Evolutionary conservation across 768 basidiomycete species (phyloP).

Genomic region (Pleurotus tuoliensis): DNA sequence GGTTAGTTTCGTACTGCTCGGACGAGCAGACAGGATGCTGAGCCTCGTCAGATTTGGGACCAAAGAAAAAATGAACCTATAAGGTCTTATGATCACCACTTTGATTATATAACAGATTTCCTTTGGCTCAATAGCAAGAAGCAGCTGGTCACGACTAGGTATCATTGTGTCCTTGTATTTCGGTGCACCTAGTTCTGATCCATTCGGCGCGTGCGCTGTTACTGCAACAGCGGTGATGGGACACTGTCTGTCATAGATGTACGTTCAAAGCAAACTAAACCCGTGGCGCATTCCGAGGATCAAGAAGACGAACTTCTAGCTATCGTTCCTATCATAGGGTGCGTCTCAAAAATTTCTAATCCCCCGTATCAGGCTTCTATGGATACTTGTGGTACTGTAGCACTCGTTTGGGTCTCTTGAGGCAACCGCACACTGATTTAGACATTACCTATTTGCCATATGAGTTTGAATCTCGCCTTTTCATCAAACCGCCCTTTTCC

Average conservation of each 20-base stretch:
- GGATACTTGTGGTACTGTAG: neutral
- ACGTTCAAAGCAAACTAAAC: slow-evolving; percentile 73
- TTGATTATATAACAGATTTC: slow-evolving; percentile 93
- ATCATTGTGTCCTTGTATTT: neutral
- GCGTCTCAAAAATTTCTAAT: slow-evolving; percentile 15
- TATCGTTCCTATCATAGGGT: slow-evolving; percentile 82
- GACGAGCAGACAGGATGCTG: neutral
- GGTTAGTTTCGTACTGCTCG: slow-evolving; percentile 32
- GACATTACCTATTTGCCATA: no score
- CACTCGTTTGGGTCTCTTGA: neutral
- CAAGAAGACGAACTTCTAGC: slow-evolving; percentile 94
- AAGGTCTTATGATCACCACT: slow-evolving; percentile 79
- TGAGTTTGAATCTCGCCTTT: no score
- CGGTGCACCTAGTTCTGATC: no score
- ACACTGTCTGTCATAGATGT: slow-evolving; percentile 91
- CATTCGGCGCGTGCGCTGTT: no score
- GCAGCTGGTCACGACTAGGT: slow-evolving; percentile 88
- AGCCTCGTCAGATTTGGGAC: slow-evolving; percentile 75
- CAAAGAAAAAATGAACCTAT: slow-evolving; percentile 63
- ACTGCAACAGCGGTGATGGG: slow-evolving; percentile 72
- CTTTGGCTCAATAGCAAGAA: slow-evolving; percentile 80
- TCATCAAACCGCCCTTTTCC: neutral
- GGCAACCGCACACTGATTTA: neutral
- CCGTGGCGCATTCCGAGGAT: slow-evolving; percentile 86
- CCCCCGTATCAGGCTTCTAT: neutral